Conservation (phyloP, 1,284 basidiomycete genomes). For the Apiotrichum mycotoxinovorans region DNA sequence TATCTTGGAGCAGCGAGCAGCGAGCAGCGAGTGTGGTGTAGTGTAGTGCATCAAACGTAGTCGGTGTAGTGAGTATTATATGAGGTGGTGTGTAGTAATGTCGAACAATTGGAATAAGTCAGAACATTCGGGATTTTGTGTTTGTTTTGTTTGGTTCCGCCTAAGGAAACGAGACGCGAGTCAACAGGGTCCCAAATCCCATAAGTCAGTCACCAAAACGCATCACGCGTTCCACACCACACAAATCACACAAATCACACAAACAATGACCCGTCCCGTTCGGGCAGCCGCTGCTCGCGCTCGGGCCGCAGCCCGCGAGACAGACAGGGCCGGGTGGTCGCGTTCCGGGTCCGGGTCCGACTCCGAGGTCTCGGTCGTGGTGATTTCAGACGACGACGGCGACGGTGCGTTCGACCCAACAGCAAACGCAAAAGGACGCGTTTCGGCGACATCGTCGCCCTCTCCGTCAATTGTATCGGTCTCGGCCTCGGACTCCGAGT, state of each 20-base stretch:
- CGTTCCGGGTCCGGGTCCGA: background rate
- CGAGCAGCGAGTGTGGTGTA: too few species aligned
- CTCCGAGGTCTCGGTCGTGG: background rate
- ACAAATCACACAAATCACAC: background rate
- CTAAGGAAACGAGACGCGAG: too few species aligned
- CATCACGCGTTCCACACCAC: background rate
- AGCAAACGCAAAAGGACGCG: too few species aligned
- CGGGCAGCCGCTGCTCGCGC: slow-evolving; percentile 1
- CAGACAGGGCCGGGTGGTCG: background rate
- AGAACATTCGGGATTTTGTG: too few species aligned
- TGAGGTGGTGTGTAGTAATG: too few species aligned
- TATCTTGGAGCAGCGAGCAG: background rate
- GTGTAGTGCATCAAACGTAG: too few species aligned
- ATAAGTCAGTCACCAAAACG: too few species aligned
- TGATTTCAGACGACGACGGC: background rate
- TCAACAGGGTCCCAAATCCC: too few species aligned
- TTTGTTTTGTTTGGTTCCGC: too few species aligned
- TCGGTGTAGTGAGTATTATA: too few species aligned
- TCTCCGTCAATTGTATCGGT: background rate
- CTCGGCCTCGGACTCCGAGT: background rate
- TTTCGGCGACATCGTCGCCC: background rate
- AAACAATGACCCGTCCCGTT: background rate
- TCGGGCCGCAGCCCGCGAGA: background rate
- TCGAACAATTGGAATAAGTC: too few species aligned
- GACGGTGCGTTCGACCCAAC: slow-evolving; percentile 2